Base-by-base conservation (phyloP, 352 stramenopile species). In the Pythium graminicola region DNA sequence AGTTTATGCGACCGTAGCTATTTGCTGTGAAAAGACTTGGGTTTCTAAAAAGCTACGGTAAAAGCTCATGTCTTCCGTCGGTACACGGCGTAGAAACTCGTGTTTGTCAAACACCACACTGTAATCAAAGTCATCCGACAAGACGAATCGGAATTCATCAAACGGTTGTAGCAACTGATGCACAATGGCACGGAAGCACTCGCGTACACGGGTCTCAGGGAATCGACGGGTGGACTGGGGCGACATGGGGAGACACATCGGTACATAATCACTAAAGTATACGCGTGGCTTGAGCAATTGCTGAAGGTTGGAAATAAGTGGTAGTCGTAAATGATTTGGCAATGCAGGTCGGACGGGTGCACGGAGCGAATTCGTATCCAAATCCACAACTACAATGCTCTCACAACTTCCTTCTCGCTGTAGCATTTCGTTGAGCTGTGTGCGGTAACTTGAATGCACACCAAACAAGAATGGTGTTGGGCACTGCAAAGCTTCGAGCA, bases 91-190 rank as follows among this genome's bases (percentile, higher is more conserved):
- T 35, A 89, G 49, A 59, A 89, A 93, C 5, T 70, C 74, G 10
- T 85, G 63, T 24, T 74, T 79, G 49, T 93, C 82, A 56, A 93
- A 93, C 39, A 93, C 82, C 32, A 93, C 82, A 23, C 89, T 79
- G 42, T 79, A 88, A 64, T 93, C 82, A 47, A 90, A 89, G 57
- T 93, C 82, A 54, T 93, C 82, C 41, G 82, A 89, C 22, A 93
- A 64, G 53, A 90, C 79, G 50, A 89, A 93, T 27, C 82, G 79
- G 53, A 85, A 91, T 54, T 87, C 77, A 44, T 89, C 78, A 1
- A 93, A 60, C 6, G 63, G 72, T 14, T 70, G 64, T 36, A 87
- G 55, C 2, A 88, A 54, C 60, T 79, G 63, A 26, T 72, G 59
- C 16, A 90, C 40, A 5, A 71, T 69, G 10, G 69, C 60, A 11